Base-by-base conservation (phyloP, 352 stramenopile genomes). In the Globisporangium spinosum region DNA sequence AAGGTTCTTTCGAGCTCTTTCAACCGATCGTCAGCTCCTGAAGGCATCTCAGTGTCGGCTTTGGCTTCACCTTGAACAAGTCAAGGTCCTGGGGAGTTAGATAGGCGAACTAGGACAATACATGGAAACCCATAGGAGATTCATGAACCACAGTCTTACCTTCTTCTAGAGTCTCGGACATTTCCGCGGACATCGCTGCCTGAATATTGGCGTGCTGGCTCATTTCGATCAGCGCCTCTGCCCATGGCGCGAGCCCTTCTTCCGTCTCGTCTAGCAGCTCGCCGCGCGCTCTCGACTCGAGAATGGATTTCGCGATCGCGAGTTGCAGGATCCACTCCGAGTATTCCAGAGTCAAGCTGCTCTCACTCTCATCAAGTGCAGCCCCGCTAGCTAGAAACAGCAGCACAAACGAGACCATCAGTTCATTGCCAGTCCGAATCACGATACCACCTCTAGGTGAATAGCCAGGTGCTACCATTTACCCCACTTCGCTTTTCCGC, bases 271-370 rank as follows among this genome's bases (percentile, higher is more conserved):
- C 81, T 1, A 93, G 62, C 2, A 92, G 57, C 29, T 85, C 68
- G 0, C 82, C 85, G 22, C 71, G 69, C 7, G 86, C 83, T 43
- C 88, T 70, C 8, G 82, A 79, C 58, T 91, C 82, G 0, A 94
- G 70, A 27, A 94, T 80, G 2, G 80, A 94, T 32, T 71, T 75
- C 1, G 85, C 85, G n/a, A 94, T 79, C 0, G 77, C 78, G 35
- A 90, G 73, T 54, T 94, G 85, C 58, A 90, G 54, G 15, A 82
- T 73, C 85, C 85, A 93, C 56, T 93, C 79, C 0, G 73, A 74
- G 9, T 83, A 73, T 43, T 81, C 78, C 0, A 45, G 27, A 32
- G 27, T 61, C 15, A 8, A 1, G 43, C 2, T 47, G 25, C 23
- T 51, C 17, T 2, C 1, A 2, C 5, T 34, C n/a, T 68, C 55